Conservation (phyloP, 805 yeast species). For the Kazachstania martiniae region DNA sequence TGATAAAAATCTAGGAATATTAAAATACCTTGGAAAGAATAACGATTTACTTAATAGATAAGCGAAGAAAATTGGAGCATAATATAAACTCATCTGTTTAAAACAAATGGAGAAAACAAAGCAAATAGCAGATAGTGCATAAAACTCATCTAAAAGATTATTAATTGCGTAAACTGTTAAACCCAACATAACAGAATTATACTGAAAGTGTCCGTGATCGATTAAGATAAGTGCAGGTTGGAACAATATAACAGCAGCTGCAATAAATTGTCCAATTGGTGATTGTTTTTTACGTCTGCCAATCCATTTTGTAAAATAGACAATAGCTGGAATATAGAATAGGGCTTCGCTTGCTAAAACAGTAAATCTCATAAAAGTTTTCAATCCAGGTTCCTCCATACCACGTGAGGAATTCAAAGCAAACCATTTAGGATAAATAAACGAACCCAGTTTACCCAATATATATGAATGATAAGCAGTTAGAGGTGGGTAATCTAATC, state of each 20-base stretch:
- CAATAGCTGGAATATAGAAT: slow-evolving; percentile 70
- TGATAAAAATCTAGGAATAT: slow-evolving; percentile 45
- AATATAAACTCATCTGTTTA: slow-evolving; percentile 93
- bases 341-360: slow-evolving; percentile 66
- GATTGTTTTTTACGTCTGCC: slow-evolving; percentile 49
- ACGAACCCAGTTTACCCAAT: slow-evolving; percentile 59
- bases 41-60: slow-evolving; percentile 52
- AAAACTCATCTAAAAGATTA: slow-evolving; percentile 52
- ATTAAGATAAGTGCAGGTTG: slow-evolving; percentile 77
- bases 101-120: slow-evolving; percentile 72
- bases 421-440: slow-evolving; percentile 67
- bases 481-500: slow-evolving; percentile 92
- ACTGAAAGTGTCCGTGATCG: slow-evolving; percentile 97
- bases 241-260: slow-evolving; percentile 67
- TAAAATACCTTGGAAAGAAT: slow-evolving; percentile 31
- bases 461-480: slow-evolving; percentile 89
- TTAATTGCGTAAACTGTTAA: slow-evolving; percentile 58
- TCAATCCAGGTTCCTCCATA: slow-evolving; percentile 46
- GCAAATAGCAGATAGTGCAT: slow-evolving; percentile 59
- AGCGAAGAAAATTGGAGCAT: slow-evolving; percentile 79
- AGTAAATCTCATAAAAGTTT: slow-evolving; percentile 76
- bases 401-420: slow-evolving; percentile 66
- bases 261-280: slow-evolving; percentile 65
- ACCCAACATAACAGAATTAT: slow-evolving; percentile 90
- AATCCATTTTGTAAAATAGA: slow-evolving; percentile 58